Base-by-base conservation (phyloP, 108 stramenopile genomes). In the Cylindrotheca fusiformis region DNA sequence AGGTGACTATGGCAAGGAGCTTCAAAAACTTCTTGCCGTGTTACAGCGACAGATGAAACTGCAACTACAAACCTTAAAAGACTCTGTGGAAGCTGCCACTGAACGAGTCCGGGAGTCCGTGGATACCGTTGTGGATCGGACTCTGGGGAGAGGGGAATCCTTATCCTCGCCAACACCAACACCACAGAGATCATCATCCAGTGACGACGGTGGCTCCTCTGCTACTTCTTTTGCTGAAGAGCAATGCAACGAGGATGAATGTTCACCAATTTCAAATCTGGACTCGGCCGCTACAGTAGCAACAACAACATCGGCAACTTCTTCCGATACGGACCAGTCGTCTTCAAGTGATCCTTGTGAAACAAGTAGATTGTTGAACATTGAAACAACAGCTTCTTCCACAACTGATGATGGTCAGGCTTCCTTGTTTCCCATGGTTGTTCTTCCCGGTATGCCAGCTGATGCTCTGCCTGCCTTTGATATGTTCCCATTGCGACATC, bases 391-490 rank as follows among this genome's bases (percentile, higher is more conserved):
- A 22, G 5, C n/a, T 19, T 5, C 6, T n/a, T 19, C 20, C 6
- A 51, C 50, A 6, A 51, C 20, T 51, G n/a, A n/a, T n/a, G n/a
- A n/a, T n/a, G 5, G n/a, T 21, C 17, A 14, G 10, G 21, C 17
- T 23, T 45, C 55, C 6, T 52, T 36, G 4, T 58, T 68, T 44
- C 71, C 79, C 1, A 28, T 86, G 52, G 63, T 86, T 18, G 85
- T 86, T 2, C 55, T 86, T 18, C 81, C 85, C 27, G 85, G 80
- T 4, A 48, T 80, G 55, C 82, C 82, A 45, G 65, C 78, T 0
- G 29, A 32, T 0, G 26, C 72, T 0, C 32, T 80, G 18, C 79
- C 77, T 17, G 22, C 74, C 2, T 72, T 73, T 32, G 62, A 74
- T 8, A 60, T 55, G 8, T 54, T 69, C 33, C 85, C 85, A 4